Evolutionary conservation across 2,329 filamentous ascomycete species (phyloP), one percentile per base, ranked within the genome.

Genomic region (Diaporthe australafricana): DNA sequence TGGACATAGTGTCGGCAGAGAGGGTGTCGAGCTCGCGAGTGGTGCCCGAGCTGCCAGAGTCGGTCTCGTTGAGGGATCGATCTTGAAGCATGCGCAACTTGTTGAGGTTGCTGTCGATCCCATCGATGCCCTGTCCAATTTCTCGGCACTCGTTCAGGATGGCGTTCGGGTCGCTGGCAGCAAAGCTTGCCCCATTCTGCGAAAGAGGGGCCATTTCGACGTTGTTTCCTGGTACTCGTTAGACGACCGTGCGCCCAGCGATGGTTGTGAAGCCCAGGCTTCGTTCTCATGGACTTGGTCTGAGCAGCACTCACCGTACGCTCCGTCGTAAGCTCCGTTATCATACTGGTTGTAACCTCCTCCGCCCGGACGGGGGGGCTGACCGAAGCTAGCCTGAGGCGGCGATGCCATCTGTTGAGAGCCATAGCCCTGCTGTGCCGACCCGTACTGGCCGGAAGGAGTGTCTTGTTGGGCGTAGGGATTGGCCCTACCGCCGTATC

Each of bases 61-160:
- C 93, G 73, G 93, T 90, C 77, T 94, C 93, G 78, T 91, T 89
- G 75, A 98, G 89, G 42, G 91, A 89, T 74, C 90, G 88, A 79
- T 89, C 88, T 80, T 96, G 93, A 47, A 94, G 86, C 80, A 87
- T 88, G 77, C 90, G 89, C 60, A 98, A 89, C 78, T 93, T 89
- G 75, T 90, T 87, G 42, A 97, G 89, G 77, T 93, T 93, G 74
- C 84, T 83, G 78, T 95, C 91, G 78, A 98, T 90, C 72, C 91
- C 86, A 74, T 93, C 89, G 78, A 98, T 93, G 52, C 91, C 92
- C 72, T 89, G 86, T 80, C 95, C 92, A 80, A 98, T 93, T 56
- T 94, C 91, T 72, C 90, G 89, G 84, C 94, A 96, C 81, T 96
- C 92, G 84, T 97, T 94, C 73, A 98, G 88, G 76, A 97, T 93